Evolutionary conservation across 139 green algal species (phyloP), one percentile per base, ranked within the genome.

Genomic region (Mesotaenium endlicherianum): DNA sequence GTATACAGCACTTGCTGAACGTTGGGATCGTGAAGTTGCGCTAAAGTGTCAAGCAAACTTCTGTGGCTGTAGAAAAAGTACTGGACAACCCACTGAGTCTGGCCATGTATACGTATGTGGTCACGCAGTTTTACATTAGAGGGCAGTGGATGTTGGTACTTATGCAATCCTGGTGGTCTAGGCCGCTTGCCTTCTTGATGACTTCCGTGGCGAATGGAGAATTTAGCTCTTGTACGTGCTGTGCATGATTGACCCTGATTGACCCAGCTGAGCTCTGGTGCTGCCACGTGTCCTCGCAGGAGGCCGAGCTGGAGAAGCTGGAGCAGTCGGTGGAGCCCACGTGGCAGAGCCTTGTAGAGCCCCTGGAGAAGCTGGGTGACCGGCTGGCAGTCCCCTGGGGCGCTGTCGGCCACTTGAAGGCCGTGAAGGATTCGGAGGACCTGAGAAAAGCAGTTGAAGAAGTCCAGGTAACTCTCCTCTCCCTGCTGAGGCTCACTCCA

Each of bases 401-500:
- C 83, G 91, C 94, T 31, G 95, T 98, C 4, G 89, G 67, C 39
- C 95, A 98, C 88, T 93, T 98, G 30, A 98, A 98, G 92, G 93
- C 93, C 1, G 95, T 98, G 11, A 91, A 94, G 83, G 95, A 98
- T 91, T 95, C 77, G 6, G 87, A 95, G 57, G 94, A 89, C 30
- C 91, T 98, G 72, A 93, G 95, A 39, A 92, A 92, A 71, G 95
- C 95, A 0, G 93, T 97, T 1, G 95, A 98, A 84, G 93, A 95
- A 87, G 92, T 98, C 67, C 95, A 98, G 90, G 76, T 83, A 26
- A 8, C 20, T n/a, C 41, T 68, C 16, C 16, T 38, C 64, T 75
- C n/a, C n/a, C n/a, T n/a, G n/a, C n/a, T n/a, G n/a, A n/a, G n/a
- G n/a, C n/a, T n/a, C n/a, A n/a, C n/a, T n/a, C n/a, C n/a, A n/a